Percentiles rank a stretch among this genome's conserved stretches.
phyloP scores from a whole-genome alignment of 495 filamentous ascomycete species.

The Lasiosphaeria hispida region DNA sequence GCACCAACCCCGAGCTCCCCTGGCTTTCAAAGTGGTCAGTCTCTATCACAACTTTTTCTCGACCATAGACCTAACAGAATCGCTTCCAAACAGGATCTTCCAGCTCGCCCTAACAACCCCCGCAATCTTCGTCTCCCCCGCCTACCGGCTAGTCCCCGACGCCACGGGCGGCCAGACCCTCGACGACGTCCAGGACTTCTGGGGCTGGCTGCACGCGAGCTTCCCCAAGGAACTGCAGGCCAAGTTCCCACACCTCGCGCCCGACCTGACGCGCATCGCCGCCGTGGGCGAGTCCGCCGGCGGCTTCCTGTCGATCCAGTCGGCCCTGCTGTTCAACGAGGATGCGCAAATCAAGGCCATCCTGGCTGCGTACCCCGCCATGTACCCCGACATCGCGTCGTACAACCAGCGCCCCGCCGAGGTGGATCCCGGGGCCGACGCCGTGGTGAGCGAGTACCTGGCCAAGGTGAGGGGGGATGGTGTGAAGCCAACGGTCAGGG shows the following conservation, averaged over 20 bases:
- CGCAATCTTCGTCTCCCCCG: constrained; percentile 28
- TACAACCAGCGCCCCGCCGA: not conserved
- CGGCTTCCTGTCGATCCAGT: constrained; percentile 39
- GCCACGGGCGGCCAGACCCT: constrained; percentile 46
- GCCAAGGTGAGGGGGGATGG: not conserved
- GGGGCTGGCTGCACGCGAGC: constrained; percentile 42
- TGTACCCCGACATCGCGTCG: constrained; percentile 15
- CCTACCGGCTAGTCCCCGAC: constrained; percentile 53
- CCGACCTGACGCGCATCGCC: constrained; percentile 13
- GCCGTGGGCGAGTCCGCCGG: constrained; percentile 36
- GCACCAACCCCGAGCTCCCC: constrained; percentile 17
- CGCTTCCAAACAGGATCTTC: constrained; percentile 8
- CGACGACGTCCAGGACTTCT: constrained; percentile 50
- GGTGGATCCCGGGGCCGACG: not conserved
- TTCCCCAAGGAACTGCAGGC: not conserved
- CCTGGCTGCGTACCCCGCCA: constrained; percentile 16
- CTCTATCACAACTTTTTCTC: not conserved
- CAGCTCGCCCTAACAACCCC: constrained; percentile 9
- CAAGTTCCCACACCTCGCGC: not conserved
- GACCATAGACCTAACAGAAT: not conserved
- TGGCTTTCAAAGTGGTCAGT: constrained; percentile 18
- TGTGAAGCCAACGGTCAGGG: constrained; percentile 1
- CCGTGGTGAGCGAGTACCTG: constrained; percentile 12
- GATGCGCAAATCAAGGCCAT: constrained; percentile 13
- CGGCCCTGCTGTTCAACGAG: constrained; percentile 22